A percentile compares a stretch with the other conserved stretches of the same genome.
These are phyloP conservation scores for Tricladium varicosporioides DNA, from an alignment of 2,329 filamentous ascomycete genomes.

Conservation along the genomic window DNA sequence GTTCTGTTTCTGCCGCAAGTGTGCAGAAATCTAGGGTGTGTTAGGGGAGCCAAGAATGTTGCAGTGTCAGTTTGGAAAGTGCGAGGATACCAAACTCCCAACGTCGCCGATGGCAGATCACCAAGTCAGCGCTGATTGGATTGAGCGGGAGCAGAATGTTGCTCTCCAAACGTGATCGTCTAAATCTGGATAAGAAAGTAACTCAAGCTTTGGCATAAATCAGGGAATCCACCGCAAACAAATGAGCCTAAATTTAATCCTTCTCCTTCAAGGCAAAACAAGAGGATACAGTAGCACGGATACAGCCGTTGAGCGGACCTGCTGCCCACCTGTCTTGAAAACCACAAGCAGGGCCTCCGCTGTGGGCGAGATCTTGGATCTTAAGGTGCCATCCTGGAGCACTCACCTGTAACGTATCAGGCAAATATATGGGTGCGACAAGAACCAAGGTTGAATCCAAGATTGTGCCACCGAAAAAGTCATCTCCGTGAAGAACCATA, in stretches of 20 bases:
- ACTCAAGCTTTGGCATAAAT: constrained; percentile 10
- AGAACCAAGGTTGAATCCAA: background rate
- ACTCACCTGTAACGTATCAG: background rate
- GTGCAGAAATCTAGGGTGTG: background rate
- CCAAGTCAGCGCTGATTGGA: constrained; percentile 5
- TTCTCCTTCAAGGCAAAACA: constrained; percentile 1
- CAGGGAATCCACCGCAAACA: constrained; percentile 1
- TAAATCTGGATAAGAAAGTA: constrained; percentile 9
- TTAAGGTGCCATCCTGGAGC: background rate
- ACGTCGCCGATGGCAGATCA: constrained; percentile 2
- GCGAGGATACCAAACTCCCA: constrained; percentile 7
- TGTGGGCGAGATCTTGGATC: background rate
- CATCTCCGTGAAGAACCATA: background rate
- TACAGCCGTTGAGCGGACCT: background rate
- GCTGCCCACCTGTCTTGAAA: background rate
- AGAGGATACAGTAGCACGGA: background rate
- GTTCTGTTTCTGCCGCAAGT: background rate
- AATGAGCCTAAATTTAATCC: constrained; percentile 14
- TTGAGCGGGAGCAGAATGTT: background rate
- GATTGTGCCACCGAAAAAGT: background rate
- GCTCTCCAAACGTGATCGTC: background rate
- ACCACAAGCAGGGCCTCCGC: background rate
- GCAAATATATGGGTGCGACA: no score
- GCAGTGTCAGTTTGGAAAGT: constrained; percentile 2
- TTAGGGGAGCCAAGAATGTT: constrained; percentile 8